Evolutionary conservation across 441 rosid genomes (phyloP).

Genomic region (Aquilaria agallochum): DNA sequence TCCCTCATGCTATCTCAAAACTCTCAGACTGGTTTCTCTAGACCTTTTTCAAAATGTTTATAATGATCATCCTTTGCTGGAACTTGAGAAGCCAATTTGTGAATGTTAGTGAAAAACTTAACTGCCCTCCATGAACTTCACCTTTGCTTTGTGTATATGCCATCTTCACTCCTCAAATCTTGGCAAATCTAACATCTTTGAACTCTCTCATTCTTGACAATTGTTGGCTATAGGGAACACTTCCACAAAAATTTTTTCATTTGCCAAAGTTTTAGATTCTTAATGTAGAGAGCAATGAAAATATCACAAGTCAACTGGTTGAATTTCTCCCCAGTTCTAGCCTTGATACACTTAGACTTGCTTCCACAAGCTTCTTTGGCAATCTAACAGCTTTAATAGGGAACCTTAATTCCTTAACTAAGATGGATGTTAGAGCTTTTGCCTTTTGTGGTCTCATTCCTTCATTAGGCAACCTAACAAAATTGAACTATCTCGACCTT

Average conservation of each 20-base stretch:
- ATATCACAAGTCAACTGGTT: not conserved
- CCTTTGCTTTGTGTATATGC: constrained; percentile 6
- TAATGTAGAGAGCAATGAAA: not conserved
- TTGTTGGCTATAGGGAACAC: constrained; percentile 5
- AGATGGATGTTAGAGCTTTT: not conserved
- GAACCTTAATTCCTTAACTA: not conserved
- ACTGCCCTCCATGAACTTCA: not conserved
- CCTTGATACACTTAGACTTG: constrained; percentile 1
- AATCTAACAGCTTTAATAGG: constrained; percentile 7
- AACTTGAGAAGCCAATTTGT: not conserved
- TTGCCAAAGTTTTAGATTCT: constrained; percentile 11
- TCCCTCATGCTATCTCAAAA: not conserved
- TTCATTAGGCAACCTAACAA: constrained; percentile 11
- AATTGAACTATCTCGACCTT: not conserved
- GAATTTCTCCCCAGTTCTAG: constrained; percentile 1
- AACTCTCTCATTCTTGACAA: not conserved
- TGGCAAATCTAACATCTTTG: constrained; percentile 15
- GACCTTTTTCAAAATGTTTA: not conserved
- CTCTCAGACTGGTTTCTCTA: constrained; percentile 1
- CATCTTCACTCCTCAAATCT: not conserved
- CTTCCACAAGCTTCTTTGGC: not conserved
- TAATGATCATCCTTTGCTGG: not conserved
- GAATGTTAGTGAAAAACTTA: not conserved
- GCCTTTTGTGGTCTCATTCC: constrained; percentile 3
- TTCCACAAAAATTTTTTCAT: constrained; percentile 11